Conservation (phyloP, 2,329 filamentous ascomycete genomes). For the Aspergillus hortae region DNA sequence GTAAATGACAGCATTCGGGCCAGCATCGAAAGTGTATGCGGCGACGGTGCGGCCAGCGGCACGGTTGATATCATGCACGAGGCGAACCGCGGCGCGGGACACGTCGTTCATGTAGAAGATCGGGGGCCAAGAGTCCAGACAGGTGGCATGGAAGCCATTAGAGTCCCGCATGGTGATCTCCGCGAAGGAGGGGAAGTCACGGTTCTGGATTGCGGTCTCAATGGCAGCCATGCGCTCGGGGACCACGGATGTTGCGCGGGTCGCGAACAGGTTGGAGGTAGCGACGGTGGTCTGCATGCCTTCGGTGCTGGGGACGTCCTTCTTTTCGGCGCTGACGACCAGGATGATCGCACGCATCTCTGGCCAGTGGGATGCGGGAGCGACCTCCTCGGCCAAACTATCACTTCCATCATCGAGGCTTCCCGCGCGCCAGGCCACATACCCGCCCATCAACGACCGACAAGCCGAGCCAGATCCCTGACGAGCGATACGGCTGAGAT, state of each 20-base stretch:
- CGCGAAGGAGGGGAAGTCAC: slow-evolving; percentile 83
- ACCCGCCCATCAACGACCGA: slow-evolving; percentile 88
- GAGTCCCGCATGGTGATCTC: slow-evolving; percentile 94
- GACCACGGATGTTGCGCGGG: slow-evolving; percentile 71
- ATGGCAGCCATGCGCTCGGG: slow-evolving; percentile 79
- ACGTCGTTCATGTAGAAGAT: slow-evolving; percentile 99
- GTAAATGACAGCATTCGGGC: slow-evolving; percentile 95
- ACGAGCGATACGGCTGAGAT: slow-evolving; percentile 83
- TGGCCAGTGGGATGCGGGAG: slow-evolving; percentile 87
- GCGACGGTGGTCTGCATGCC: slow-evolving; percentile 97
- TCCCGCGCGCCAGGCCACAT: slow-evolving; percentile 91
- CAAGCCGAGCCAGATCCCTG: slow-evolving; percentile 96
- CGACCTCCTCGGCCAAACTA: slow-evolving; percentile 83
- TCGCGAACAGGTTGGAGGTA: slow-evolving; percentile 81
- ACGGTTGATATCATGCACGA: slow-evolving; percentile 84
- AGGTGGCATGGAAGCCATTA: slow-evolving; percentile 95
- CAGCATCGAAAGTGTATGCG: slow-evolving; percentile 96
- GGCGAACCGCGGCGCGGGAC: slow-evolving; percentile 77
- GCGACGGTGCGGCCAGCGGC: slow-evolving; percentile 74
- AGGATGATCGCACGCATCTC: slow-evolving; percentile 89
- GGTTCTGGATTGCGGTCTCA: slow-evolving; percentile 72
- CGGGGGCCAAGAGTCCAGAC: slow-evolving; percentile 90
- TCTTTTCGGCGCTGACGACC: slow-evolving; percentile 90
- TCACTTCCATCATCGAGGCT: slow-evolving; percentile 73
- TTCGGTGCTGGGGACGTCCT: slow-evolving; percentile 85